Conservation (phyloP, 768 basidiomycete species). For the Auriscalpium orientale region DNA sequence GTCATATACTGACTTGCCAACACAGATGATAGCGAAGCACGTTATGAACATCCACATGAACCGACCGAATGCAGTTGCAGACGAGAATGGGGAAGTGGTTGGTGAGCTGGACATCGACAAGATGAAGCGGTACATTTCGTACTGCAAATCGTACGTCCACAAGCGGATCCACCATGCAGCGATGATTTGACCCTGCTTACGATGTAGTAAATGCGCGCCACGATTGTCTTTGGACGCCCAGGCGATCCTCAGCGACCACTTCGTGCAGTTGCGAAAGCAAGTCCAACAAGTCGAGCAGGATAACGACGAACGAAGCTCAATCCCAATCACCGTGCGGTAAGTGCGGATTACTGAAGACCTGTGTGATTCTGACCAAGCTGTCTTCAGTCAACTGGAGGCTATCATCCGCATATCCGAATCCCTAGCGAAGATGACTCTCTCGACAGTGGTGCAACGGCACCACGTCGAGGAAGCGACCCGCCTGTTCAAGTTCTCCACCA, state of each 20-base stretch:
- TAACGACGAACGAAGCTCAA: slow-evolving; percentile 95
- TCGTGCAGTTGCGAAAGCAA: slow-evolving; percentile 86
- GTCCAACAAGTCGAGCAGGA: slow-evolving; percentile 94
- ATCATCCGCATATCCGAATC: slow-evolving; percentile 99
- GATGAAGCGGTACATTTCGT: slow-evolving; percentile 97
- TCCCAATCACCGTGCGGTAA: slow-evolving; percentile 95
- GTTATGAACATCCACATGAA: slow-evolving; percentile 99
- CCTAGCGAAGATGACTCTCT: slow-evolving; percentile 88
- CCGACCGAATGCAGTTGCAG: slow-evolving; percentile 55
- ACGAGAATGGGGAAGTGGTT: slow-evolving; percentile 55
- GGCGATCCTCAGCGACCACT: slow-evolving; percentile 94
- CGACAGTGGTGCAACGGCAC: slow-evolving; percentile 77
- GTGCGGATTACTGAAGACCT: slow-evolving; percentile 18
- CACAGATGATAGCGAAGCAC: slow-evolving; percentile 87
- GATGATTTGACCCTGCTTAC: neutral
- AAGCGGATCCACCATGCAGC: too few species aligned
- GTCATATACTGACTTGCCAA: slow-evolving; percentile 2
- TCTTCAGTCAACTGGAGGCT: slow-evolving; percentile 81
- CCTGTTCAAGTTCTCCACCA: slow-evolving; percentile 96
- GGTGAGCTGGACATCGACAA: slow-evolving; percentile 95
- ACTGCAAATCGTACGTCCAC: slow-evolving; percentile 73
- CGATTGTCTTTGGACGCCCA: slow-evolving; percentile 89
- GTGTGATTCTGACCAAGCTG: too few species aligned
- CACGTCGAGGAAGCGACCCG: slow-evolving; percentile 98
- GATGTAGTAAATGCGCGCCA: slow-evolving; percentile 85